phyloP scores from a whole-genome alignment of 108 stramenopile genomes.

The Cylindrotheca closterium region DNA sequence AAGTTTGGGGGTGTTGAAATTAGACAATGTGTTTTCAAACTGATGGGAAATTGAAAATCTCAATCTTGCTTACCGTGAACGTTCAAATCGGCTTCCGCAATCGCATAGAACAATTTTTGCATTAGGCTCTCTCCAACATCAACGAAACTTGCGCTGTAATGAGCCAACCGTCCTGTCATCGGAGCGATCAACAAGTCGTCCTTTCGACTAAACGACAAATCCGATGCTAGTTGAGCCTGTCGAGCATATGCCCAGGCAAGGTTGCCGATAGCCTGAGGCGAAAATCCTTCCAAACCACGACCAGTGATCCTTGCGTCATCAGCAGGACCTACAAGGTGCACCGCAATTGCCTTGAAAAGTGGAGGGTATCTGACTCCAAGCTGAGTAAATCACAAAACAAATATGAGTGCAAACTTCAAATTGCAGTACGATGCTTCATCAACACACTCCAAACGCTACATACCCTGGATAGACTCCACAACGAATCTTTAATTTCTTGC shows the following conservation, averaged over 20 bases:
- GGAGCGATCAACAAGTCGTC: slow-evolving; percentile 30
- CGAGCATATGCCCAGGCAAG: slow-evolving; percentile 63
- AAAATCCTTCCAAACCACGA: slow-evolving; percentile 64
- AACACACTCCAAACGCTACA: no score
- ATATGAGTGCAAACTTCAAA: not conserved
- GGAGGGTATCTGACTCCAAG: slow-evolving; percentile 70
- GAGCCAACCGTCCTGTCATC: slow-evolving; percentile 59
- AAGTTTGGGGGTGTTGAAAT: not conserved
- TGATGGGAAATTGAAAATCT: not conserved
- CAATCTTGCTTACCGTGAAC: slow-evolving; percentile 19
- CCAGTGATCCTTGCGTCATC: slow-evolving; percentile 9
- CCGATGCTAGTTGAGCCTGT: slow-evolving; percentile 71
- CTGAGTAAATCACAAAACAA: no score
- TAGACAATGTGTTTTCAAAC: not conserved
- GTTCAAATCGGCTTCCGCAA: slow-evolving; percentile 52
- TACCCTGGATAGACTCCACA: slow-evolving; percentile 75
- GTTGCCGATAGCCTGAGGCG: slow-evolving; percentile 74
- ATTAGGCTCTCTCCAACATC: slow-evolving; percentile 74
- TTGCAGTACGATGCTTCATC: not conserved
- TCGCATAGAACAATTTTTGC: slow-evolving; percentile 48
- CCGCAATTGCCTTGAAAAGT: slow-evolving; percentile 65
- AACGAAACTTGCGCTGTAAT: slow-evolving; percentile 65
- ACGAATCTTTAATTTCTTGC: slow-evolving; percentile 81
- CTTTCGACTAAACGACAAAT: slow-evolving; percentile 44
- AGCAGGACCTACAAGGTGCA: slow-evolving; percentile 54